phyloP scores from a whole-genome alignment of 257 asterid species.

The Asclepias syriaca region DNA sequence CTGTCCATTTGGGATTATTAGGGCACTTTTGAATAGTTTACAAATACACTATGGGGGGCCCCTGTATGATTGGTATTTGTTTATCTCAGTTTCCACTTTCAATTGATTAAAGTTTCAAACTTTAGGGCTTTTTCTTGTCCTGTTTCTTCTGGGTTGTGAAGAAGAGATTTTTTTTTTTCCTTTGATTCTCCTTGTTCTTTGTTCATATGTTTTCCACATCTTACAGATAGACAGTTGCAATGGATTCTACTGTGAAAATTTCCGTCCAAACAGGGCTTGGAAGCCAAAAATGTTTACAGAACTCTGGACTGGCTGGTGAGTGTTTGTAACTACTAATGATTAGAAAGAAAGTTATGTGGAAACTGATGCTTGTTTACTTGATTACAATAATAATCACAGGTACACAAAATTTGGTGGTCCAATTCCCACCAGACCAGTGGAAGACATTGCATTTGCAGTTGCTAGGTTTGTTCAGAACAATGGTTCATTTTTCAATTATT shows the following conservation, averaged over 20 bases:
- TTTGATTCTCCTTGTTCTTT: neutral
- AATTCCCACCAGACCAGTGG: slow-evolving; percentile 67
- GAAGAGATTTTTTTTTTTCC: neutral
- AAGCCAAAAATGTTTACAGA: slow-evolving; percentile 97
- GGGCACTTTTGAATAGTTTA: neutral
- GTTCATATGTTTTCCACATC: neutral
- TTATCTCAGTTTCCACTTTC: neutral
- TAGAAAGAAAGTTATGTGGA: no score
- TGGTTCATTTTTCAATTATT: slow-evolving; percentile 88
- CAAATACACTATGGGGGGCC: neutral
- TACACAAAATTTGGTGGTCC: slow-evolving; percentile 77
- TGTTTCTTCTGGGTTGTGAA: neutral
- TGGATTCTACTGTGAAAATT: slow-evolving; percentile 86
- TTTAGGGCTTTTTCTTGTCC: neutral
- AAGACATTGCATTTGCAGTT: slow-evolving; percentile 87
- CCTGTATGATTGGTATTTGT: neutral
- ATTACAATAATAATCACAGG: slow-evolving; percentile 29
- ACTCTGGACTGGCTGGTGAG: slow-evolving; percentile 90
- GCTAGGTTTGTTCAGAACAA: slow-evolving; percentile 82
- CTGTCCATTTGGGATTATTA: neutral
- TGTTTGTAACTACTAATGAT: neutral
- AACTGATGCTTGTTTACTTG: neutral
- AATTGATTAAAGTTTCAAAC: neutral
- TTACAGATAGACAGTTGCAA: slow-evolving; percentile 84
- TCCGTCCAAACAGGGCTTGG: slow-evolving; percentile 61